Evolutionary conservation across 2,329 filamentous ascomycete genomes (phyloP).

Genomic region (Sporothrix globosa): DNA sequence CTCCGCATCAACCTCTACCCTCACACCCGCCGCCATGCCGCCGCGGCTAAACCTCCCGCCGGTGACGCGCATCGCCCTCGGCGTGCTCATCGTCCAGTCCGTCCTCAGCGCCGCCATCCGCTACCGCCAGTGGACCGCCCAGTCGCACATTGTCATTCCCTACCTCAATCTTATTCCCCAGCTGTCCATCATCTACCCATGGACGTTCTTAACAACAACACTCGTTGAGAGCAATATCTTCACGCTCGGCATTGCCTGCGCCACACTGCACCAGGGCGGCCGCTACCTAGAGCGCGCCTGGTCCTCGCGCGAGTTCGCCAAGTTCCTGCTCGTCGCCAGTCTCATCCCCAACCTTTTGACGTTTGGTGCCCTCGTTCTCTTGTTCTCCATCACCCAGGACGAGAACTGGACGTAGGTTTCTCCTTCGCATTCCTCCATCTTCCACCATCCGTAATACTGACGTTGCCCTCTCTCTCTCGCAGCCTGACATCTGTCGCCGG

Average conservation of each 20-base stretch:
- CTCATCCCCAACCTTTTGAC: conserved; percentile 79
- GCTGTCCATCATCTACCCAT: conserved; percentile 82
- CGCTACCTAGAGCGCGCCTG: conserved; percentile 95
- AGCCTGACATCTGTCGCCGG: conserved; percentile 84
- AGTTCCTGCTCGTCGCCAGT: conserved; percentile 78
- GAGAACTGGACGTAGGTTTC: conserved; percentile 65
- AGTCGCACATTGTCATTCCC: conserved; percentile 71
- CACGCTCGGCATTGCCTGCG: conserved; percentile 74
- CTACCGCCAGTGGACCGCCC: conserved; percentile 67
- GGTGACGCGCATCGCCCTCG: conserved; percentile 80
- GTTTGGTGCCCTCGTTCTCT: conserved; percentile 70
- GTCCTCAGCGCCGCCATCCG: conserved; percentile 79
- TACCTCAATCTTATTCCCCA: conserved; percentile 88
- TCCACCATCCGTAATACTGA: no score
- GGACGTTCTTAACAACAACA: conserved; percentile 85
- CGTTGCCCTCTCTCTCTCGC: conserved; percentile 12
- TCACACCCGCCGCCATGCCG: conserved; percentile 59
- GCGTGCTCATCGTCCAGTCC: conserved; percentile 74
- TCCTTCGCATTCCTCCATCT: neutral
- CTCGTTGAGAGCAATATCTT: conserved; percentile 93
- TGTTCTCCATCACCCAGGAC: conserved; percentile 68
- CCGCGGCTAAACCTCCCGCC: conserved; percentile 89
- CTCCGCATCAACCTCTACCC: neutral
- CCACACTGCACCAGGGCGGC: conserved; percentile 87
- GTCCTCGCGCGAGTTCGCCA: conserved; percentile 88